Base-by-base conservation (phyloP, 352 stramenopile genomes). In the Peronospora belbahrii region DNA sequence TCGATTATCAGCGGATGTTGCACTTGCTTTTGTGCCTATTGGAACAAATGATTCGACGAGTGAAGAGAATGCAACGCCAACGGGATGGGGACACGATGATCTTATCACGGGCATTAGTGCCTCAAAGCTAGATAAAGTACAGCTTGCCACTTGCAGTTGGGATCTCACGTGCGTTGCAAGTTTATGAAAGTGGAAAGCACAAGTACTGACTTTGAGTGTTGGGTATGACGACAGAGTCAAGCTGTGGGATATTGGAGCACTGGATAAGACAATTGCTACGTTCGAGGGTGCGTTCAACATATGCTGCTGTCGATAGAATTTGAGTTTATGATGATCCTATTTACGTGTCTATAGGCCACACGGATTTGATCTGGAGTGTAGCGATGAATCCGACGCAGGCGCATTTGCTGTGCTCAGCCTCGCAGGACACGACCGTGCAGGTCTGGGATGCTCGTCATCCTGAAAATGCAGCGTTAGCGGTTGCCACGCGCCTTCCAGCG, bases 311-410 rank as follows among this genome's bases (percentile, higher is more conserved):
- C 23, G 3, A 14, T 27, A 6, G 5, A 30, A 15, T 38, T 32
- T 2, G 13, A 22, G 45, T 18, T 59, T 31, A 39, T 20, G 11
- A 14, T 23, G 9, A n/a, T 22, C 13, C 13, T 2, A 23, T 36
- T 28, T 15, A 27, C 38, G 3, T 48, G 48, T 31, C 11, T 58
- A 8, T 44, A 84, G 72, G 70, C 2, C 80, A 92, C 49, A 70
- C 60, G 34, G 75, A 88, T 37, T 67, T 89, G 39, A 70, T 92
- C 22, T 92, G 80, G 80, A 60, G 53, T 20, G 67, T 92, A 19
- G 62, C 65, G 3, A 72, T 71, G 60, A 82, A 70, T 32, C 65
- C 67, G 1, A 49, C 34, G 11, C 46, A 73, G 20, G 61, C 63
- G 2, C 56, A 72, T 32, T 14, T 79, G 40, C 52, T 85, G 11